Base-by-base conservation (phyloP, 2,329 filamentous ascomycete species). In the Colletotrichum spaethianum region DNA sequence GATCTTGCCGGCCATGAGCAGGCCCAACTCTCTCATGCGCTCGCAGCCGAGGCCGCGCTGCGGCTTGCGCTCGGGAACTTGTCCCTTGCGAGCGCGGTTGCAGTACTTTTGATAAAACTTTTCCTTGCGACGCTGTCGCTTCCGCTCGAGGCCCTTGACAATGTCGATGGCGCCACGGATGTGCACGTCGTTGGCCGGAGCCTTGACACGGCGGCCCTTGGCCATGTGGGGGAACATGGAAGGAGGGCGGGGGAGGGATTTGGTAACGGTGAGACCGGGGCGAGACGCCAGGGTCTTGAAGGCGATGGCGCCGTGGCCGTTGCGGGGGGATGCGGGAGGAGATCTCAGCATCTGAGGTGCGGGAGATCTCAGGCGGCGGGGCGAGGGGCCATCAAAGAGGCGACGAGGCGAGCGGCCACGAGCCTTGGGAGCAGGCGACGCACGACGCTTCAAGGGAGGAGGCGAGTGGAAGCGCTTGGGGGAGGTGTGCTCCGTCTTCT, bases 91-190 rank as follows among this genome's bases (percentile, higher is more conserved):
- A 69, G 92, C 92, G 77, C 94, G 94, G 80, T 94, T 92, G 84
- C 94, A 97, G 79, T 96, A 93, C 81, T 97, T 96, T 78, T 95
- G 93, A 80, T 94, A 93, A 78, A 95, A 93, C 83, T 98, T 98
- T 83, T 98, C 95, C 84, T 93, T 95, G 76, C 96, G 93, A 75
- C 96, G 92, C 84, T 96, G 94, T 33, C 95, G 93, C 85, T 98
- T 98, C 83, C 94, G 93, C 85, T 99, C 96, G 1, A 99, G 89
- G 11, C 96, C 96, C 82, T 98, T 97, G 82, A 98, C 94, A 73
- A 98, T 99, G 82, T 98, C 96, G 76, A 99, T 97, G 44, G 96
- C 95, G n/a, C 95, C 94, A 74, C 96, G 93, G 12, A 94, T 89
- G 74, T 96, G 94, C 52, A 90, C 84, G 62, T 92, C 88, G 60